These are phyloP conservation scores for Nidularia pulvinata DNA, from an alignment of 768 basidiomycete genomes.

Conservation along the genomic window DNA sequence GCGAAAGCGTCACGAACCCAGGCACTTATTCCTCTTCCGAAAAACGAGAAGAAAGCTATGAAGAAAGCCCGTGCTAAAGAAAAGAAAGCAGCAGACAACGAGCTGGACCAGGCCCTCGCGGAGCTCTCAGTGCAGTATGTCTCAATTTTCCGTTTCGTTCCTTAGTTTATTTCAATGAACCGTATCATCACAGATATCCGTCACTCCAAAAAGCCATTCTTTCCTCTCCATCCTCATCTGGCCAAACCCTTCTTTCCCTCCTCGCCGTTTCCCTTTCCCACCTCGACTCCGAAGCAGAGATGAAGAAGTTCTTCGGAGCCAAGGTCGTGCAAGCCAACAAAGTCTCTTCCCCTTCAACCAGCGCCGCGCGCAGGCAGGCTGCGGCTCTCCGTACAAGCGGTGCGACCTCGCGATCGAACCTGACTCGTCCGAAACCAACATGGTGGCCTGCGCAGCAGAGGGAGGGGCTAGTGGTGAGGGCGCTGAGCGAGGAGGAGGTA, in stretches of 20 bases:
- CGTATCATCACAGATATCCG: conserved; percentile 52
- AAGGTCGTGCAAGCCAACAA: conserved; percentile 78
- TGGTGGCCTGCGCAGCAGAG: conserved; percentile 76
- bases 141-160: neutral
- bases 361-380: conserved; percentile 34
- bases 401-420: conserved; percentile 53
- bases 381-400: conserved; percentile 18
- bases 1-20: neutral
- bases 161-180: too few relatives aligned
- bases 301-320: conserved; percentile 92
- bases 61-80: conserved; percentile 69
- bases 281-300: conserved; percentile 88
- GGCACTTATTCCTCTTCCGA: conserved; percentile 6
- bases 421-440: conserved; percentile 73
- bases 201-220: conserved; percentile 40
- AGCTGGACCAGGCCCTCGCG: conserved; percentile 82
- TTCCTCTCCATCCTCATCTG: conserved; percentile 19
- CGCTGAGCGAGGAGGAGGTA: conserved; percentile 55
- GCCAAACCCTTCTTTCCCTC: conserved; percentile 46
- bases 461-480: conserved; percentile 72
- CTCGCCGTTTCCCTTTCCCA: conserved; percentile 79
- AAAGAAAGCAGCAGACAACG: conserved; percentile 68
- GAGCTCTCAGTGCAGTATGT: conserved; percentile 81
- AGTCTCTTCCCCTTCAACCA: conserved; percentile 24
- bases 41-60: conserved; percentile 54